Percentiles rank a stretch among this genome's conserved stretches.
Conservation (phyloP, 495 filamentous ascomycete species). For the Penicillium argentinense region DNA sequence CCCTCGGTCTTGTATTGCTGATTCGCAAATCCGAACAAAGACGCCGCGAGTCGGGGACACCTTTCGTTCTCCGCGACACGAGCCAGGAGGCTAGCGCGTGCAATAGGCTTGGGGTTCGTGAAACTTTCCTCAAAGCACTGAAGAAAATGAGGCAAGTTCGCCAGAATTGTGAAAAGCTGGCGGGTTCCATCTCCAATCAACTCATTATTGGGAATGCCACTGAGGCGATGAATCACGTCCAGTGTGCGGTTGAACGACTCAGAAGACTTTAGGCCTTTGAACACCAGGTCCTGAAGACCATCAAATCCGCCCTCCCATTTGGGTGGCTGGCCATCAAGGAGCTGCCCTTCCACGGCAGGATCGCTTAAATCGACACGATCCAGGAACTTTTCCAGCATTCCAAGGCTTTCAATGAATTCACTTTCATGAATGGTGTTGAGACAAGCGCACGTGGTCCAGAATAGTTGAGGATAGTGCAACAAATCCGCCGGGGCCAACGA, state of each 20-base stretch:
- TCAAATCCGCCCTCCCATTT: constrained; percentile 91
- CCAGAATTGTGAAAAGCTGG: constrained; percentile 78
- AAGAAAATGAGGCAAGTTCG: constrained; percentile 87
- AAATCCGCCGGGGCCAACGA: constrained; percentile 79
- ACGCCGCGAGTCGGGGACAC: constrained; percentile 45
- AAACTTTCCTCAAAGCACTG: constrained; percentile 68
- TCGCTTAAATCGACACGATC: constrained; percentile 79
- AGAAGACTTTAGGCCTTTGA: constrained; percentile 91
- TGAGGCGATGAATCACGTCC: constrained; percentile 73
- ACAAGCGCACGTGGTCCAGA: constrained; percentile 97
- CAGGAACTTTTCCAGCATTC: constrained; percentile 88
- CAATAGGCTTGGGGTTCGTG: constrained; percentile 53
- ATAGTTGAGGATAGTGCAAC: constrained; percentile 84
- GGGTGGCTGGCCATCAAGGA: constrained; percentile 75
- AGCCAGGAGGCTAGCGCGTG: constrained; percentile 67
- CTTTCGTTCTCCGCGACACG: constrained; percentile 68
- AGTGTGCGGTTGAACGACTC: constrained; percentile 73
- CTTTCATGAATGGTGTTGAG: constrained; percentile 92
- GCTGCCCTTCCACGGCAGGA: constrained; percentile 60
- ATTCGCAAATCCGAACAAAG: constrained; percentile 68
- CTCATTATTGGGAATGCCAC: constrained; percentile 73
- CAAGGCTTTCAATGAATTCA: constrained; percentile 87
- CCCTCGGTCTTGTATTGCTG: constrained; percentile 66
- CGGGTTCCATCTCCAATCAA: constrained; percentile 80
- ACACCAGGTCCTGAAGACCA: constrained; percentile 79